Evolutionary conservation across 2,329 filamentous ascomycete genomes (phyloP).

Genomic region (Zymoseptoria pseudotritici): DNA sequence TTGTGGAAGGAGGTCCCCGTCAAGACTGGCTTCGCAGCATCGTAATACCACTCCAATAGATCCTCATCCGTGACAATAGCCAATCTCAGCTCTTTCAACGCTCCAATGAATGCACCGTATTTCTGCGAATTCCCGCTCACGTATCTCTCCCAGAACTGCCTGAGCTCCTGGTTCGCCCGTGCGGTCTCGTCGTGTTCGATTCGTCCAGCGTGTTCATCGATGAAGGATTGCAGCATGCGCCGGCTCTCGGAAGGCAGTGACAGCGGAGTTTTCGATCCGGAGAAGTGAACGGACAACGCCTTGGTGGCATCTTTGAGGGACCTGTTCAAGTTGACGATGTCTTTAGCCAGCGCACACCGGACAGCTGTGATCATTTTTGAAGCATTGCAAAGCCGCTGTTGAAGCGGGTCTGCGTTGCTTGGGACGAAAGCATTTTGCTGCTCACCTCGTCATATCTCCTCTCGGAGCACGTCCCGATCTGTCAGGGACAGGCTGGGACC

Average conservation of each 20-base stretch:
- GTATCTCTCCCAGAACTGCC: conserved; percentile 57
- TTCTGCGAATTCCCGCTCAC: conserved; percentile 51
- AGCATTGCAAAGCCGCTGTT: background rate
- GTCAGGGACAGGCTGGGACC: background rate
- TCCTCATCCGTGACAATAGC: conserved; percentile 56
- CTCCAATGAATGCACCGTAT: conserved; percentile 60
- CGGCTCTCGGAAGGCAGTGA: conserved; percentile 57
- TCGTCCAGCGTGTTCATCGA: conserved; percentile 52
- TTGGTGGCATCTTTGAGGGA: conserved; percentile 44
- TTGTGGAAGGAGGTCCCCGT: conserved; percentile 55
- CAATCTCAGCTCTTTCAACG: conserved; percentile 58
- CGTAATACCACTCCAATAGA: conserved; percentile 65
- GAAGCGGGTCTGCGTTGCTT: background rate
- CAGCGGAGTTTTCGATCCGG: conserved; percentile 33
- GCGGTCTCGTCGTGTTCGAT: conserved; percentile 58
- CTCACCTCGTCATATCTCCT: background rate
- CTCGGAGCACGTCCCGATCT: background rate
- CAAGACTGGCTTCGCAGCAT: conserved; percentile 50
- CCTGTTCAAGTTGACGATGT: conserved; percentile 21
- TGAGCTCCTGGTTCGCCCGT: conserved; percentile 64
- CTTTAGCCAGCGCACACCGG: background rate
- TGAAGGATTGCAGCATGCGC: conserved; percentile 42
- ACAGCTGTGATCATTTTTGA: background rate
- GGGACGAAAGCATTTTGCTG: background rate
- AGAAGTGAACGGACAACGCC: conserved; percentile 39